Evolutionary conservation across 2,329 filamentous ascomycete genomes (phyloP).

Genomic region (Curvularia sp.): DNA sequence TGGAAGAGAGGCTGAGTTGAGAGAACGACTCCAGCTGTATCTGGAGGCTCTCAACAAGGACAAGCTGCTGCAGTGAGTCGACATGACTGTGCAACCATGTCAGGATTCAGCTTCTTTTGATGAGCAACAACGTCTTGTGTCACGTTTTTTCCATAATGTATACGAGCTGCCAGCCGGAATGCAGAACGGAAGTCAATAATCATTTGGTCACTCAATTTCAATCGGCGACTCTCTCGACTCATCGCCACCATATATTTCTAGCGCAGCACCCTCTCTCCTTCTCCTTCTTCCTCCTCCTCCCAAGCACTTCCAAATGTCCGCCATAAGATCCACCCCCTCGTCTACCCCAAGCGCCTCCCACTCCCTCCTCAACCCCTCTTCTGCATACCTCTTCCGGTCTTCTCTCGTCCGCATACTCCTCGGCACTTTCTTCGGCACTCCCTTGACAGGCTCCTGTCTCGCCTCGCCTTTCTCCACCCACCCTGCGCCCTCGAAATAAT

Average conservation of each 20-base stretch:
- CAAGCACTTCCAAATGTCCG: not conserved
- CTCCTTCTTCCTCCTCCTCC: not conserved
- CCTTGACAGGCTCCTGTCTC: not conserved
- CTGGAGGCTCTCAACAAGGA: slow-evolving; percentile 2
- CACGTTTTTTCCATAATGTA: not conserved
- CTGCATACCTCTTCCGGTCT: slow-evolving; percentile 28
- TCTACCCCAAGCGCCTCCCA: slow-evolving; percentile 12
- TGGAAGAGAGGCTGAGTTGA: slow-evolving; percentile 15
- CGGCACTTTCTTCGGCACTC: slow-evolving; percentile 6
- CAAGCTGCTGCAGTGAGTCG: not conserved
- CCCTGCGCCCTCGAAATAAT: not conserved
- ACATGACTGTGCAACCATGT: not conserved
- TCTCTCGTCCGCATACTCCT: slow-evolving; percentile 32
- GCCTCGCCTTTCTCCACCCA: not conserved
- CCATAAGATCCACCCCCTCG: slow-evolving; percentile 9
- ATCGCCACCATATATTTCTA: not conserved
- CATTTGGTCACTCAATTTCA: not conserved
- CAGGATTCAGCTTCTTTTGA: not conserved
- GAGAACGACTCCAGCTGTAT: not conserved
- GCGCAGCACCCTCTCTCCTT: too few species aligned
- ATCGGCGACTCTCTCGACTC: not conserved
- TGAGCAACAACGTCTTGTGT: not conserved
- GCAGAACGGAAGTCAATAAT: not conserved
- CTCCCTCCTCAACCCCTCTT: slow-evolving; percentile 26
- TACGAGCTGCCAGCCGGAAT: not conserved